Evolutionary conservation across 2,329 filamentous ascomycete species (phyloP), one percentile per base, ranked within the genome.

Genomic region (Grosmannia clavigera): DNA sequence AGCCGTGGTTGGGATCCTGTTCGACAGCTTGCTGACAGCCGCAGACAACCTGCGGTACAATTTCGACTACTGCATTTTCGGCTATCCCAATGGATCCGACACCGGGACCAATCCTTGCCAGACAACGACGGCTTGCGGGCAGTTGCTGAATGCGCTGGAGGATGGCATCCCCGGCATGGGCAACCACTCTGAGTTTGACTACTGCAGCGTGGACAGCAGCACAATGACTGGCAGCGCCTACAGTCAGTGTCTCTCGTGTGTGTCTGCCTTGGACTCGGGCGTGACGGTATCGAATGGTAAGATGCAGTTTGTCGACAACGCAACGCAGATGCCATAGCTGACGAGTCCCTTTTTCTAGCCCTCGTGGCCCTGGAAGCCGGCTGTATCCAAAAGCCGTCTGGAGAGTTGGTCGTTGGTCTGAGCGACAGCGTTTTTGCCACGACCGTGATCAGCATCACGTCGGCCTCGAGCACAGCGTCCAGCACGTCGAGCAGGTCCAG

Each of bases 41-140:
- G 19, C 25, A 82, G 80, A 83, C 63, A 82, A 83, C 63, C 66
- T 81, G 52, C 72, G 79, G 63, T 82, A 79, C 66, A 71, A 76
- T 14, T 72, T 81, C 53, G 73, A 77, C 60, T 76, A 76, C 62
- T 83, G 80, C 66, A 65, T 82, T 55, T 79, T 81, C 65, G 77
- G 75, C 11, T 79, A 74, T 60, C 78, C 76, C 16, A 77, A 82
- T 62, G 76, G 73, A 51, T 74, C 75, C 0, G 71, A 68, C 22
- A 67, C 76, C 11, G 72, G 70, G 10, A 75, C 76, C 1, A 75
- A 71, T 14, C 79, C 79, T 0, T 83, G 80, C 67, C 72, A 74
- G 48, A 81, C 78, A 0, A 74, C 73, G 7, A 75, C 73, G 4
- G 78, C 79, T 2, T 83, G 80, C 61, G 80, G 79, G 0, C 67